Evolutionary conservation across 148 eudicot species (phyloP).

Genomic region (Hydrangea macrophylla): DNA sequence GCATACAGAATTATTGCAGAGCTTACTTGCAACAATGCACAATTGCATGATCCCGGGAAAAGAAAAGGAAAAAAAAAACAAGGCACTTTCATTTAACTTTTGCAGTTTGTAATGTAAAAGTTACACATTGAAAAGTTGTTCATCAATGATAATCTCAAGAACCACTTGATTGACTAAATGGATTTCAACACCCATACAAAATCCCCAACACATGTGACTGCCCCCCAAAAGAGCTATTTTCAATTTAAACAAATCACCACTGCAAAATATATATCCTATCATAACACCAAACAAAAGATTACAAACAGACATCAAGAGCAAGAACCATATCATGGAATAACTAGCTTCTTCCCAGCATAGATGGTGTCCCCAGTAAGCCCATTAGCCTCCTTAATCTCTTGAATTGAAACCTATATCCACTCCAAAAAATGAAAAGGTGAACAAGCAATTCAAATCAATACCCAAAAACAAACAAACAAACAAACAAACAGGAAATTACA

Average conservation of each 20-base stretch:
- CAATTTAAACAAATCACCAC: not conserved
- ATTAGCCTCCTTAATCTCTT: conserved; percentile 13
- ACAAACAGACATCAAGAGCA: not conserved
- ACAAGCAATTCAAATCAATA: not conserved
- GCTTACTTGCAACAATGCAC: not conserved
- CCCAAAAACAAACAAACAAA: not conserved
- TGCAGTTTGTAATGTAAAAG: not conserved
- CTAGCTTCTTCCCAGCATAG: conserved; percentile 9
- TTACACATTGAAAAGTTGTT: not conserved
- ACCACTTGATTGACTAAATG: not conserved
- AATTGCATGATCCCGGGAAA: not conserved
- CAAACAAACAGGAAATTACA: not conserved
- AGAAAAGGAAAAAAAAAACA: no score
- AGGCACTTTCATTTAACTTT: not conserved
- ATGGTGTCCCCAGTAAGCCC: conserved; percentile 12
- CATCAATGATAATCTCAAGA: not conserved
- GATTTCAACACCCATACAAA: not conserved
- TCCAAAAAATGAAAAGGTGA: not conserved
- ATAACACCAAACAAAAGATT: not conserved
- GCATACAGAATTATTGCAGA: no score
- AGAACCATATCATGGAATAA: conserved; percentile 1
- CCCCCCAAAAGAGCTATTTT: not conserved
- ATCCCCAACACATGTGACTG: no score
- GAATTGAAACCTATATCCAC: conserved; percentile 7
- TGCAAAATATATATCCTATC: not conserved